Percentiles rank a stretch among this genome's conserved stretches.
Conservation (phyloP, 179 eudicot species). For the Carnegiea gigantea region DNA sequence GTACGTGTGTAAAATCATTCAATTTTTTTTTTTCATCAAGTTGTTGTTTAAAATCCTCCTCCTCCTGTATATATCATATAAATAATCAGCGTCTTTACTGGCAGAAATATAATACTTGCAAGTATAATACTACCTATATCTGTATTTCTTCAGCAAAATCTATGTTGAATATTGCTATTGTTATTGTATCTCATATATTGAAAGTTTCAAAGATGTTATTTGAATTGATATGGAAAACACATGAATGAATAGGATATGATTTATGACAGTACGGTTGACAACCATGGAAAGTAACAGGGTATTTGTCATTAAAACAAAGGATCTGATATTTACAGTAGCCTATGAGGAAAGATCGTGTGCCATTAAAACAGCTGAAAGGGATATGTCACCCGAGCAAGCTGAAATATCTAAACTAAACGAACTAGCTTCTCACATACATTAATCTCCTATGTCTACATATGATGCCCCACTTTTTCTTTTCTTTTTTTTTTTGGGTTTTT, state of each 20-base stretch:
- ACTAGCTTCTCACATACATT: neutral
- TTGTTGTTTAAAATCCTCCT: neutral
- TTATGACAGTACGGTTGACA: neutral
- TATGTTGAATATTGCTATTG: too few relatives aligned
- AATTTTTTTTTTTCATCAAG: neutral
- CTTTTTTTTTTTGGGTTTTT: neutral
- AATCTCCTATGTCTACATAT: neutral
- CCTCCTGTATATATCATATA: neutral
- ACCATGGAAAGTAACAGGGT: neutral
- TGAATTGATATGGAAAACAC: neutral
- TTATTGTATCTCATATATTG: too few relatives aligned
- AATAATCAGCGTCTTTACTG: too few relatives aligned
- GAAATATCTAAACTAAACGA: neutral
- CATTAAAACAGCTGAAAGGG: slow-evolving; percentile 5
- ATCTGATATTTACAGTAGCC: neutral
- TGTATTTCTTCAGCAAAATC: too few relatives aligned
- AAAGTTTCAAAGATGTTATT: too few relatives aligned
- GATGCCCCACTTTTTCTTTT: neutral
- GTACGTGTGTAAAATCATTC: neutral
- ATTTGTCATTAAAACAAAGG: neutral
- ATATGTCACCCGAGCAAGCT: neutral
- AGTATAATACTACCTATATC: too few relatives aligned
- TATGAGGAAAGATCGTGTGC: neutral
- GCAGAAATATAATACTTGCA: too few relatives aligned
- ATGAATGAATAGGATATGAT: neutral